Percentiles rank a stretch among this genome's conserved stretches.
Evolutionary conservation across 148 eudicot genomes (phyloP).

Genomic region (Arbutus unedo): DNA sequence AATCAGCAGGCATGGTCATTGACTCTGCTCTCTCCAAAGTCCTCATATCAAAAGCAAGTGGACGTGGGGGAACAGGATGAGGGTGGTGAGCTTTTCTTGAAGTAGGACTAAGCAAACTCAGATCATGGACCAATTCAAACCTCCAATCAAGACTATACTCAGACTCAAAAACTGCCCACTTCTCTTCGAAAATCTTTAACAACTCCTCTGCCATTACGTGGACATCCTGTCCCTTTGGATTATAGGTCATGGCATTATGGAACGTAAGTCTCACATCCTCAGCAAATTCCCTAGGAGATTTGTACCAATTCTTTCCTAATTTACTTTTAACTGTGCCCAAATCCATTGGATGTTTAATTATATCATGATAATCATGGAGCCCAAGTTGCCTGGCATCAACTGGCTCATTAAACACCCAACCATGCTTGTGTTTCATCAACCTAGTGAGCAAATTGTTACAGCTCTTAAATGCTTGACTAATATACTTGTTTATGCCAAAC

Average conservation of each 20-base stretch:
- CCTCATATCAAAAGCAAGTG: constrained; percentile 31
- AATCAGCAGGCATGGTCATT: constrained; percentile 23
- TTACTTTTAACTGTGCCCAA: constrained; percentile 36
- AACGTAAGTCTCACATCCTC: constrained; percentile 36
- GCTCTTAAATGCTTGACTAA: constrained; percentile 40
- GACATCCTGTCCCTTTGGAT: constrained; percentile 36
- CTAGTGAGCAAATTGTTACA: constrained; percentile 24
- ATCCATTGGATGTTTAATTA: constrained; percentile 39
- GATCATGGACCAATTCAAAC: constrained; percentile 51
- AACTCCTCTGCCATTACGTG: constrained; percentile 30
- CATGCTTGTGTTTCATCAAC: constrained; percentile 36
- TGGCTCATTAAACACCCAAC: constrained; percentile 39
- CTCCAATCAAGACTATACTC: constrained; percentile 30
- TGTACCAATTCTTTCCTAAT: constrained; percentile 28
- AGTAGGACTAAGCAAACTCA: constrained; percentile 60
- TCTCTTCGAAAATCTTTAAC: constrained; percentile 25
- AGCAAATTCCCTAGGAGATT: constrained; percentile 28
- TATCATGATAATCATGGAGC: constrained; percentile 29
- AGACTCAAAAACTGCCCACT: constrained; percentile 23
- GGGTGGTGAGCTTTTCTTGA: constrained; percentile 40
- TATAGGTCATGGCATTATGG: constrained; percentile 35
- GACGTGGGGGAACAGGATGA: constrained; percentile 31
- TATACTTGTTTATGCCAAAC: constrained; percentile 44
- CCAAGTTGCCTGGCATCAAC: constrained; percentile 27
- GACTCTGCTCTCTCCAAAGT: constrained; percentile 57